Conservation (phyloP, 176 grass and related monocot genomes). For the Oryza glumipatula region DNA sequence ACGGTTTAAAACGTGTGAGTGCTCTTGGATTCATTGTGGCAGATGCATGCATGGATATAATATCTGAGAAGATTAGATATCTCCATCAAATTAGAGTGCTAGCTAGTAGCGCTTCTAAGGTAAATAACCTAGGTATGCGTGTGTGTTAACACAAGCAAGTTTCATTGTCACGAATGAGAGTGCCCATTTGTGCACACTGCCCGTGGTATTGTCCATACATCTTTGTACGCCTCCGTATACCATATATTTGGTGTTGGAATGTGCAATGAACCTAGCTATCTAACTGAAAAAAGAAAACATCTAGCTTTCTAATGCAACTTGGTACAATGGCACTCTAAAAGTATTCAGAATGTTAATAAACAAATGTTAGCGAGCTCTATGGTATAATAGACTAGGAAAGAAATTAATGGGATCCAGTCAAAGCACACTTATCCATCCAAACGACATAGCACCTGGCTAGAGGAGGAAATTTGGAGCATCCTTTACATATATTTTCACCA, state of each 20-base stretch:
- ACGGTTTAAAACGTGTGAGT: no score
- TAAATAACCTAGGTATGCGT: not conserved
- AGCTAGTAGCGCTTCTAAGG: not conserved
- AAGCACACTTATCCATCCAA: not conserved
- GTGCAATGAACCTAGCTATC: conserved; percentile 40
- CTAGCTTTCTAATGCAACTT: not conserved
- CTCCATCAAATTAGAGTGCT: no score
- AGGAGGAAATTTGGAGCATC: not conserved
- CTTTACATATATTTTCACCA: not conserved
- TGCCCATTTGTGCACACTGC: not conserved
- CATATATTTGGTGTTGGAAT: not conserved
- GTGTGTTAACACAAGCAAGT: not conserved
- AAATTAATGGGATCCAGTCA: not conserved
- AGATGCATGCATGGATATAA: no score
- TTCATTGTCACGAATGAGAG: not conserved
- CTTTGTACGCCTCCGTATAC: not conserved
- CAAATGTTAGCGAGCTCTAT: not conserved
- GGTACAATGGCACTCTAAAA: conserved; percentile 13
- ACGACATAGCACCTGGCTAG: not conserved
- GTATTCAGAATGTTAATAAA: not conserved
- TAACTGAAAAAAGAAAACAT: not conserved
- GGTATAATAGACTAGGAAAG: not conserved
- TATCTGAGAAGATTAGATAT: no score
- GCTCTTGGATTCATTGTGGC: no score
- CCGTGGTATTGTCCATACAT: not conserved